phyloP scores from a whole-genome alignment of 192 early-diverging fungal genomes.

The Backusella parvicylindrica region DNA sequence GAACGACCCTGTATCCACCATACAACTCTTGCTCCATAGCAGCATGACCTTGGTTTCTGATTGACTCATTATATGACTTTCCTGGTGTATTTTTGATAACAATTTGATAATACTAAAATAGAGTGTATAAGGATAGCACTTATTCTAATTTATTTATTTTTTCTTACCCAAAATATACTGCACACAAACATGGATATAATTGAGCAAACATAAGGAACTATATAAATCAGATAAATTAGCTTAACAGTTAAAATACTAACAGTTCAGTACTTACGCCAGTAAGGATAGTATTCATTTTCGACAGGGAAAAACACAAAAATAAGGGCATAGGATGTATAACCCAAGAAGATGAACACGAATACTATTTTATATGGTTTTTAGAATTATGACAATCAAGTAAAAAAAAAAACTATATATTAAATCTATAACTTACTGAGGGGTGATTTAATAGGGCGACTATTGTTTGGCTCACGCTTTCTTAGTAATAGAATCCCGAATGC shows the following conservation, averaged over 20 bases:
- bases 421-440: constrained; percentile 11
- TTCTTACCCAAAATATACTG: constrained; percentile 24
- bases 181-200: constrained; percentile 17
- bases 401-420: neutral
- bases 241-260: neutral
- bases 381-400: neutral
- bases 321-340: constrained; percentile 16
- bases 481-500: constrained; percentile 5
- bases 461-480: constrained; percentile 15
- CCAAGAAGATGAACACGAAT: constrained; percentile 20
- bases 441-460: constrained; percentile 14
- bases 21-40: constrained; percentile 23
- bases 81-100: constrained; percentile 19
- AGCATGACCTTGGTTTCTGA: constrained; percentile 4
- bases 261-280: constrained; percentile 16
- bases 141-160: neutral
- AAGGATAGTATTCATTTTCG: constrained; percentile 23
- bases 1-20: constrained; percentile 4
- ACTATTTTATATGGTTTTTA: neutral
- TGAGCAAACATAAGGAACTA: constrained; percentile 28
- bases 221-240: neutral
- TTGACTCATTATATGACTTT: constrained; percentile 26
- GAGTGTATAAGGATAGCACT: neutral
- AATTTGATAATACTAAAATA: constrained; percentile 19
- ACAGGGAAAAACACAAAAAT: constrained; percentile 32